Base-by-base conservation (phyloP, 768 basidiomycete species). In the Tephrocybe sp. region DNA sequence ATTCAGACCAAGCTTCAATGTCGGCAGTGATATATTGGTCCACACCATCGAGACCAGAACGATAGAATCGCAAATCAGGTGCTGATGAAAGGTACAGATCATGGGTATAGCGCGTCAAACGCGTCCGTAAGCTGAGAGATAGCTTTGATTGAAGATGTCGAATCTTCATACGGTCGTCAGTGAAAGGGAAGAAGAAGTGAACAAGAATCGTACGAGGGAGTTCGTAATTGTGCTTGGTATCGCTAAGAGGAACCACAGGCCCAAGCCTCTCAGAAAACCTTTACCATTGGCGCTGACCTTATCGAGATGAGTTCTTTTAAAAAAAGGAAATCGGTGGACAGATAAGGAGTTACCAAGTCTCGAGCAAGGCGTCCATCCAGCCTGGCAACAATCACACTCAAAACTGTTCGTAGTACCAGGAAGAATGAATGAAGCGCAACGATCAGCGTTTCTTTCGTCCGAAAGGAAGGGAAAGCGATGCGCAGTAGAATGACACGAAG, bases 161-260 rank as follows among this genome's bases (percentile, higher is more conserved):
- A 52, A 97, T 89, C 92, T 94, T 35, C 13, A 26, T 27, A 46
- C 38, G 12, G 6, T 5, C 22, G 25, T 41, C 15, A 49, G 26
- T 11, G 5, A 46, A 13, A 13, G 15, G 6, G 13, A n/a, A 3
- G 18, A 21, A 5, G 5, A 19, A 35, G 30, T 3, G 32, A 47
- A 19, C 5, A 7, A 12, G 18, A 37, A 19, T 19, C 55, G 8
- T 26, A 90, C 92, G 91, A 98, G 93, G 1, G 91, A 86, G 63
- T 98, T 98, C 0, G 96, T 98, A 64, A 93, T 94, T 18, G 92
- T 93, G 62, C 90, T 92, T 0, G 96, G 96, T 21, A 98, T 77
- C 1, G 94, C 92, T 9, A 98, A 76, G 9, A 83, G 71, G 61
- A 95, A 97, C 96, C 96, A 98, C 47, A 91, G 73, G 0, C 74